Evolutionary conservation across 140 eudicot species (phyloP), one percentile per base, ranked within the genome.

Genomic region (Ambrosia hybrid): DNA sequence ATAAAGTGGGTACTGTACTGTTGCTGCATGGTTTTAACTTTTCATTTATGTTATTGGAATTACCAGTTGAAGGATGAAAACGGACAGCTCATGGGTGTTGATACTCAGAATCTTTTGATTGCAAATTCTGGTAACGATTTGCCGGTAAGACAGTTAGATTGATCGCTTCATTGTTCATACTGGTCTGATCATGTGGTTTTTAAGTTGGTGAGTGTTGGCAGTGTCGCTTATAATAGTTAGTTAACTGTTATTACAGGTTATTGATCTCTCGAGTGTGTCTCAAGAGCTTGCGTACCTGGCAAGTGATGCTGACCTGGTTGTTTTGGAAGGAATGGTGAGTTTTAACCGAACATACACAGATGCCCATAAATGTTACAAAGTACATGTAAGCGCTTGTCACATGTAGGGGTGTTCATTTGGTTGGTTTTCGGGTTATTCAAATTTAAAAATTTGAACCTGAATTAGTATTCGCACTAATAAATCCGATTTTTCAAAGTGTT

Each of bases 311-410:
- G 99, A 94, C 83, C 88, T 94, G 5, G 96, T 94, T 11, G 79
- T 94, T 65, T 4, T 86, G 76, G 99, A 94, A 88, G 99, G 99
- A 85, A 94, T 94, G 99, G 99, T 94, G 80, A 86, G 91, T 80
- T 51, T 45, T 60, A 33, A 13, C 38, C 14, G 56, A 57, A 36
- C 65, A 59, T 65, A 53, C 38, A 37, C 58, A 52, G 17, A 64
- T 38, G 52, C n/a, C 10, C 69, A 64, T 39, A 64, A 38, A 38
- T 63, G 33, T 63, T 63, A 38, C 6, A 6, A 63, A 63, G 46
- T 34, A 8, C 67, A 36, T 3, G 5, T 4, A 63, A 57, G 13
- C 67, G 41, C 75, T 71, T 57, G 56, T 12, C 67, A 38, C 30
- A 21, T 21, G 30, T 21, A 21, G 30, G 41, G 6, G 6, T 39